Conservation (phyloP, 2,329 filamentous ascomycete genomes). For the Trichoderma sp. region DNA sequence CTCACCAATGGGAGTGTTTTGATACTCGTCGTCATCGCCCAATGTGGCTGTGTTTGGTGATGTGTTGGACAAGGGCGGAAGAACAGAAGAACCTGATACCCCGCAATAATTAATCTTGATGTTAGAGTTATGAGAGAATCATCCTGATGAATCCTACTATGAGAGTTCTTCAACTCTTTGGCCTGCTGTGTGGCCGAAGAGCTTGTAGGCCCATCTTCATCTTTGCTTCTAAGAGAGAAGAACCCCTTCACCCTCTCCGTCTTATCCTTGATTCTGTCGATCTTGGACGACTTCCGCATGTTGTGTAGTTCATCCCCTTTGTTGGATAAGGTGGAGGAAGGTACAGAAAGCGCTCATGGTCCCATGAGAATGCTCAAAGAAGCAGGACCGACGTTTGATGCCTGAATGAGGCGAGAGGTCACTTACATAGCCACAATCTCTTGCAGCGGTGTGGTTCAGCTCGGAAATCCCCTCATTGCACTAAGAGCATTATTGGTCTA, state of each 20-base stretch:
- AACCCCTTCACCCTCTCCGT: background rate
- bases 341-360: background rate
- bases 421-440: background rate
- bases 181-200: background rate
- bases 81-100: background rate
- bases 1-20: background rate
- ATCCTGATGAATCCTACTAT: background rate
- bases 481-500: background rate
- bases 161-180: background rate
- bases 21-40: background rate
- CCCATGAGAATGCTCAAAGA: background rate
- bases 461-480: background rate
- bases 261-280: background rate
- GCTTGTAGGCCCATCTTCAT: background rate
- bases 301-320: background rate
- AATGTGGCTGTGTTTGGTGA: background rate
- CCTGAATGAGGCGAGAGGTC: background rate
- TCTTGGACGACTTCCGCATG: background rate
- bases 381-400: background rate
- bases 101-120: background rate
- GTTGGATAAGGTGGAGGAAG: background rate
- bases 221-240: background rate
- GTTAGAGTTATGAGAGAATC: background rate
- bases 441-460: background rate
- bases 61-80: background rate